Percentiles rank a stretch among this genome's conserved stretches.
Evolutionary conservation across 2,329 filamentous ascomycete species (phyloP).

Genomic region (Colletotrichum caudatum): DNA sequence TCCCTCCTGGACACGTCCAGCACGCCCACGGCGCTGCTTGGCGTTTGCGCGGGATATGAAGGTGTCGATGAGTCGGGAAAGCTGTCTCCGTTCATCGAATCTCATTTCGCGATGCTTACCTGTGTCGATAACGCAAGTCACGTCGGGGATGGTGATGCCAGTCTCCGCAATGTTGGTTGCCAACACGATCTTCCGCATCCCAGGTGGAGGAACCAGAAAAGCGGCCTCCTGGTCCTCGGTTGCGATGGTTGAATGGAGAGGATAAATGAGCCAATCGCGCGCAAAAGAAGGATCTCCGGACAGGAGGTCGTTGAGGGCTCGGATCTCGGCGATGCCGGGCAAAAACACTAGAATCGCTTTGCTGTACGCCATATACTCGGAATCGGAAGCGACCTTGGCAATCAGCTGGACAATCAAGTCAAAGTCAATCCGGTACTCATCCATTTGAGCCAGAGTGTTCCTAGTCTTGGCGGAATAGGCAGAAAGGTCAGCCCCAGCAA

Average conservation of each 20-base stretch:
- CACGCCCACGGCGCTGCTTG: conserved; percentile 92
- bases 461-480: conserved; percentile 84
- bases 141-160: conserved; percentile 97
- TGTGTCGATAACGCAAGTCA: conserved; percentile 96
- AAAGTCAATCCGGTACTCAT: conserved; percentile 94
- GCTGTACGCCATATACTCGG: conserved; percentile 77
- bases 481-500: conserved; percentile 67
- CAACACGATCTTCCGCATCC: conserved; percentile 90
- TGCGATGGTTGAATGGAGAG: conserved; percentile 93
- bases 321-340: conserved; percentile 93
- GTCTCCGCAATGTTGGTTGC: conserved; percentile 99
- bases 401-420: conserved; percentile 86
- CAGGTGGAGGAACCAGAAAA: conserved; percentile 85
- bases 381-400: conserved; percentile 77
- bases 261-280: conserved; percentile 85
- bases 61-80: conserved; percentile 90
- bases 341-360: conserved; percentile 95
- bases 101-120: conserved; percentile 98
- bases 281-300: conserved; percentile 81
- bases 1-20: conserved; percentile 94
- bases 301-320: conserved; percentile 87
- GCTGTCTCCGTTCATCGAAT: conserved; percentile 91
- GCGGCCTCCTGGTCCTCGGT: conserved; percentile 97
- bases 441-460: conserved; percentile 79
- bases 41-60: conserved; percentile 97